Percentiles rank a stretch among this genome's conserved stretches.
Evolutionary conservation across 2,329 filamentous ascomycete species (phyloP).

Genomic region (Sporothrix brasiliensis): DNA sequence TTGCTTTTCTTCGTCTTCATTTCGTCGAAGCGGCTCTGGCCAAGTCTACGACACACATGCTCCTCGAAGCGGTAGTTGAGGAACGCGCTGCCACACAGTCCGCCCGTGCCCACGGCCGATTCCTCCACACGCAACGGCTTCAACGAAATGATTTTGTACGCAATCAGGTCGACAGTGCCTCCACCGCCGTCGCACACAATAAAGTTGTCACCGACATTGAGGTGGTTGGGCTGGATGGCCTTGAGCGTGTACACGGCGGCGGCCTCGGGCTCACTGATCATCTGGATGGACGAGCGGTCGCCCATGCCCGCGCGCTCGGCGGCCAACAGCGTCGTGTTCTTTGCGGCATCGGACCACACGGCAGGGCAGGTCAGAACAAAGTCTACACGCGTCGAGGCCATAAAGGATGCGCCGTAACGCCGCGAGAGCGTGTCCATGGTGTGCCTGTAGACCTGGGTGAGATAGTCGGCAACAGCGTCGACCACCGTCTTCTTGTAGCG

Average conservation of each 20-base stretch:
- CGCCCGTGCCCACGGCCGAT: conserved; percentile 77
- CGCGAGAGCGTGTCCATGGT: conserved; percentile 76
- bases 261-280: conserved; percentile 80
- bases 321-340: conserved; percentile 77
- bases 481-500: conserved; percentile 75
- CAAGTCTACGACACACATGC: conserved; percentile 69
- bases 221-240: conserved; percentile 74
- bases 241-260: conserved; percentile 79
- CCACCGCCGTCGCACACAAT: conserved; percentile 66
- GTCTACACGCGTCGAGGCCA: conserved; percentile 73
- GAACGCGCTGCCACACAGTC: conserved; percentile 76
- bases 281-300: conserved; percentile 67
- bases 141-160: conserved; percentile 76
- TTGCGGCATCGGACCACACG: conserved; percentile 84
- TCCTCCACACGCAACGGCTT: conserved; percentile 74
- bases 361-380: conserved; percentile 82
- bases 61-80: conserved; percentile 82
- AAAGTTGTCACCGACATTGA: conserved; percentile 69
- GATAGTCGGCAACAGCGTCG: conserved; percentile 77
- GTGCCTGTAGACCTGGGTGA: conserved; percentile 74
- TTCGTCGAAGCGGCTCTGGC: conserved; percentile 66
- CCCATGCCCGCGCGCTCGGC: conserved; percentile 81
- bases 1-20: conserved; percentile 79
- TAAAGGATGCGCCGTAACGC: conserved; percentile 76
- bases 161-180: conserved; percentile 74